Base-by-base conservation (phyloP, 805 yeast species). In the Wickerhamomyces queroliae region DNA sequence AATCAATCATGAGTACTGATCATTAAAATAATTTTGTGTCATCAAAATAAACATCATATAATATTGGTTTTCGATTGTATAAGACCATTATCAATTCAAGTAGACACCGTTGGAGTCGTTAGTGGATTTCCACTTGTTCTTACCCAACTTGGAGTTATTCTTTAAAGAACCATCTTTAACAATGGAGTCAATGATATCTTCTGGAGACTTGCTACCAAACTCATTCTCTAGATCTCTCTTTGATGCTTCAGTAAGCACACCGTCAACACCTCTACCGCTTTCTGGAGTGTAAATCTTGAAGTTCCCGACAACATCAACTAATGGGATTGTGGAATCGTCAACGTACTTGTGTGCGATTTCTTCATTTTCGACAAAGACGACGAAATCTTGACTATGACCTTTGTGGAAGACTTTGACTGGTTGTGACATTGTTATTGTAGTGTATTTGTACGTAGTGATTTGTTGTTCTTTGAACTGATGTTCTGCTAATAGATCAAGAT, bases 161-260 rank as follows among this genome's bases (percentile, higher is more conserved):
- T 76, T 76, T 35, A 74, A 62, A 16, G 66, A 57, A 31, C 95
- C 95, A n/a, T 75, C 63, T 29, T 63, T 63, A 42, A 86, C 53
- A 36, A 88, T 83, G 36, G 61, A 55, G 40, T 72, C 71, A 40
- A 87, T 71, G n/a, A 74, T 70, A 21, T 75, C 80, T 39, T 81
- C 86, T 3, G 59, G 52, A 30, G 63, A 66, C 36, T 69, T 63
- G 20, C 73, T 65, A 22, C 89, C 91, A 48, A 88, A 87, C 53
- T 86, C 93, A 46, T 73, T 73, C 37, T 69, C 70, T 29, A 87
- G 56, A 43, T 80, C 83, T 16, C 67, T 64, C 40, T 76, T 72
- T 7, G 91, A 81, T 2, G 91, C 95, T 51, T 76, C 80, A 37
- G 81, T 85, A 20, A 83, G 56, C 8, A 72, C 69, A 41, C 95